Evolutionary conservation across 768 basidiomycete genomes (phyloP), one percentile per base, ranked within the genome.

Genomic region (Filobasidium floriforme): DNA sequence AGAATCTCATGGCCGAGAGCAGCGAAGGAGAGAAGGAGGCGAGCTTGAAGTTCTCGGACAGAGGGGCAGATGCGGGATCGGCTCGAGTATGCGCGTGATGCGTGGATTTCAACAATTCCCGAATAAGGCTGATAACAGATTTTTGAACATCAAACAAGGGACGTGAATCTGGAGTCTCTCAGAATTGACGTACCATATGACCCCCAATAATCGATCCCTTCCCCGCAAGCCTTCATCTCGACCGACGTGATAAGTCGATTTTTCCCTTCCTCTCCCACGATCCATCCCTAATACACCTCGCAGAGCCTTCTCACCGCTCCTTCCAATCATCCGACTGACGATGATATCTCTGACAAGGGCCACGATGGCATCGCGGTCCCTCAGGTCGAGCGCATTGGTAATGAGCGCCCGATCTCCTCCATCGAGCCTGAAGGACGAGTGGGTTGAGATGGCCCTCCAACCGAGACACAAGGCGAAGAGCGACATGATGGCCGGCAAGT

Each of bases 21-120:
- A 78, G 64, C 1, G 73, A 73, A 0, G 73, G 75, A 0, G 66
- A 60, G 18, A 76, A 64, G 18, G 73, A 71, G 1, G 73, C 61
- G 15, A 78, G 62, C 5, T 67, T 71, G 59, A 69, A 62, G 37
- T 60, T 54, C 18, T 43, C 59, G 29, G 65, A 63, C 12, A 55
- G 32, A n/a, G 46, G 40, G 28, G 54, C 2, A 41, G 37, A 43
- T 51, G 60, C 14, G 37, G 49, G 14, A 46, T 60, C 26, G 41
- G 41, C n/a, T 43, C 61, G 29, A 49, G 41, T 28, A 61, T 32
- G 24, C 41, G 43, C 18, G 59, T 60, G 54, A 41, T 65, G 59
- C 15, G 64, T 65, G 1, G 61, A 32, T 52, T 60, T 46, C 7
- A 68, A 44, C 1, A 68, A 22, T 28, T 59, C 43, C 2, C 67